phyloP scores from a whole-genome alignment of 306 rosid genomes.

The Vigna angularis region DNA sequence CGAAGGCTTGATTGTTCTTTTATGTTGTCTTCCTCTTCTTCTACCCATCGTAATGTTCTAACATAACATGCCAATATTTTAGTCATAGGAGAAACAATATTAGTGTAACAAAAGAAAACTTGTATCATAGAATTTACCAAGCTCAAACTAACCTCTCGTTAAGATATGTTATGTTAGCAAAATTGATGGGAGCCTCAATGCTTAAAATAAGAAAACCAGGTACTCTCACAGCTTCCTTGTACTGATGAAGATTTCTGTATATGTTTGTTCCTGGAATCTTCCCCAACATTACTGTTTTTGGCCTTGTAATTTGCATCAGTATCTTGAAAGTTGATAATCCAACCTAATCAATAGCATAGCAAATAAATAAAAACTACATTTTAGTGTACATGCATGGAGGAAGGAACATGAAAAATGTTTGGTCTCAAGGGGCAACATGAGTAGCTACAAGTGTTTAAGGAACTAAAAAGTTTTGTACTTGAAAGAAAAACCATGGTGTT shows the following conservation, averaged over 20 bases:
- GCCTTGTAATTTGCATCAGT: constrained; percentile 82
- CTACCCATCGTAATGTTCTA: constrained; percentile 91
- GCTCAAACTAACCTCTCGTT: constrained; percentile 72
- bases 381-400: constrained; percentile 1
- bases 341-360: constrained; percentile 59
- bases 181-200: constrained; percentile 96
- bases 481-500: too few species aligned
- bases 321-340: constrained; percentile 84
- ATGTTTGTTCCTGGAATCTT: constrained; percentile 82
- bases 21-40: constrained; percentile 58
- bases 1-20: constrained; percentile 57
- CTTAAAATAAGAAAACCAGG: constrained; percentile 87
- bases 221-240: constrained; percentile 66
- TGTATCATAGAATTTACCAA: background rate
- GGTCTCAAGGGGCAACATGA: background rate
- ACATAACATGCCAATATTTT: constrained; percentile 16
- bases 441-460: background rate
- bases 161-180: constrained; percentile 85
- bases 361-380: constrained; percentile 21
- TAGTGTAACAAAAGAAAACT: background rate
- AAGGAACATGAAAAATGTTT: constrained; percentile 8
- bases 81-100: constrained; percentile 16
- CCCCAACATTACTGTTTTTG: constrained; percentile 87
- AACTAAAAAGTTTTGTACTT: background rate
- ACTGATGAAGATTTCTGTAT: constrained; percentile 80